Conservation (phyloP, 2,329 filamentous ascomycete genomes). For the Blumeria graminis region DNA sequence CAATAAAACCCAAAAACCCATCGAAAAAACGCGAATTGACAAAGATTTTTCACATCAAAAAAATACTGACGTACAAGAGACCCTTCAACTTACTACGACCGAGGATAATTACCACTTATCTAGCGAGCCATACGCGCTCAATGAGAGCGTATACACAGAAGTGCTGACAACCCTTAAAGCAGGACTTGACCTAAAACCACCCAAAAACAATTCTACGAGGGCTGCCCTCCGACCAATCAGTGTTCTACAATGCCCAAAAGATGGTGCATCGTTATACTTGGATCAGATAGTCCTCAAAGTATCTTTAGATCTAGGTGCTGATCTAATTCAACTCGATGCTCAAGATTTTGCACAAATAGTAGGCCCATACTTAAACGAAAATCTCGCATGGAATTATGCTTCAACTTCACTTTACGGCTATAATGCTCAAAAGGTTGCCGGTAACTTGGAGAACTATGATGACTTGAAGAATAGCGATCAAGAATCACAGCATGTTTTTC, state of each 20-base stretch:
- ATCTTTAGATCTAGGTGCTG: conserved; percentile 34
- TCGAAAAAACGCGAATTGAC: background rate
- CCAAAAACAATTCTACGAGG: conserved; percentile 18
- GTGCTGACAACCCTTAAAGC: conserved; percentile 25
- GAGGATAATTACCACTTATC: background rate
- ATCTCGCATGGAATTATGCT: conserved; percentile 21
- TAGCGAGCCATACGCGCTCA: conserved; percentile 8
- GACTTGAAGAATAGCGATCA: conserved; percentile 19
- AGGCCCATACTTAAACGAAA: conserved; percentile 44
- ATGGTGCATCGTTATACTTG: conserved; percentile 28
- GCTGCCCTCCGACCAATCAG: conserved; percentile 26
- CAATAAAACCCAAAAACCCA: conserved; percentile 1
- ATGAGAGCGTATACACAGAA: conserved; percentile 13
- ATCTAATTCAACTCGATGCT: conserved; percentile 43
- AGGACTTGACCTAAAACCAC: conserved; percentile 22
- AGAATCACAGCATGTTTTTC: conserved; percentile 16
- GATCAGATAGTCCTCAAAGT: conserved; percentile 37
- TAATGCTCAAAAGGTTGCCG: conserved; percentile 28
- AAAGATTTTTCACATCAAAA: background rate
- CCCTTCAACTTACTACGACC: too few relatives aligned
- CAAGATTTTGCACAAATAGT: conserved; percentile 45
- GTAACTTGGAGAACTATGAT: conserved; percentile 25
- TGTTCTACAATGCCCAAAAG: conserved; percentile 32
- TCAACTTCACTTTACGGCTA: conserved; percentile 31
- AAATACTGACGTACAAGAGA: background rate